Base-by-base conservation (phyloP, 345 rosid genomes). In the Syzygium aromaticum region DNA sequence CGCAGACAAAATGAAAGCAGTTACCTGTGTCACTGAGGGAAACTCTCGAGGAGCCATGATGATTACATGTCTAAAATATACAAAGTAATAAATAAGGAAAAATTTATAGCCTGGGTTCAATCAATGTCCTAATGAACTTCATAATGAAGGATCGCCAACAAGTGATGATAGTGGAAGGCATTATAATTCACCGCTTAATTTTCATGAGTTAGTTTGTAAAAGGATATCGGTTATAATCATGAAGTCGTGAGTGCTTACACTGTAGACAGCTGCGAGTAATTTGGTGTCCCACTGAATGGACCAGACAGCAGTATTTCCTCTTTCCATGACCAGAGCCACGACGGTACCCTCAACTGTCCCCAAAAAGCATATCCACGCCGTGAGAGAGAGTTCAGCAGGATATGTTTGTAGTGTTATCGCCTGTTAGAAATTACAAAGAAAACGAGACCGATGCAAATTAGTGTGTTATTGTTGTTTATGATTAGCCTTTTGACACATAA, bases 381-480 rank as follows among this genome's bases (percentile, higher is more conserved):
- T 95, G 11, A 98, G 96, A 15, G 99, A 94, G 22, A 96, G 96
- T 90, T 96, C 99, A 0, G 94, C 95, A 0, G 96, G 99, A 82
- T 96, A 98, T 27, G 94, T 91, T 85, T 92, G 87, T 51, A 93
- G 87, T 54, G 96, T 97, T 53, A 93, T 85, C 38, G 94, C 94
- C 98, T 97, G 56, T 53, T 19, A 0, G 33, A 80, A 73, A 86
- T 67, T 17, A 23, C 17, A 57, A 85, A 33, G 52, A 52, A 51
- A 25, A 2, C 15, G 33, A 13, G 28, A 27, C 11, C 21, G 17
- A 19, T 30, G 14, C 28, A 16, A 9, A 9, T 67, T 67, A 30
- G 3, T 8, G 78, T 30, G 43, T 0, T 22, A 30, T 2, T 30
- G 43, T 5, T 64, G 43, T 17, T 64, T 30, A 16, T 7, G 43